Base-by-base conservation (phyloP, 2,329 filamentous ascomycete genomes). In the Penicillium sp. region DNA sequence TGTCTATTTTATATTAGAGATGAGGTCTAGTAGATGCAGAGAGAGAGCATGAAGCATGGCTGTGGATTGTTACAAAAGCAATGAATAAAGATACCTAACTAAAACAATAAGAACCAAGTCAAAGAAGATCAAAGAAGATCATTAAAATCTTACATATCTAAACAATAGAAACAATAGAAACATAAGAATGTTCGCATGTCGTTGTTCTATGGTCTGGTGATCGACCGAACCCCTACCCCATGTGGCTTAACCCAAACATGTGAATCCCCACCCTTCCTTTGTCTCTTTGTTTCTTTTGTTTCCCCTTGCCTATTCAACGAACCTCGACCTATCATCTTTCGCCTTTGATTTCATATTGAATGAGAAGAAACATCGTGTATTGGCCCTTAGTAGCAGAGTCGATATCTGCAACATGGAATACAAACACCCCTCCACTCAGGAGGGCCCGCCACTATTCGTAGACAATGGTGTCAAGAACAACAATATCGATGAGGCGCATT, bases 401-500 rank as follows among this genome's bases (percentile, higher is more conserved):
- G 52, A 57, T 54, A 55, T 57, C 50, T 36, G 17, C 65, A 68
- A 64, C 55, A 73, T 73, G 70, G 66, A 73, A 65, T 68, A 66
- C 61, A 69, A 66, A 45, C 53, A 55, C 58, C 47, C 47, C 53
- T 56, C 53, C 50, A 27, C 44, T 57, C 56, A 60, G 55, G 64
- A 66, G 64, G 67, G 65, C 59, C 63, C 65, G 45, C 63, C 56
- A 35, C 33, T 35, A 35, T 42, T 65, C 61, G 61, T 62, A 55
- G 52, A 61, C 63, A 59, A 55, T 60, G 57, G 54, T 41, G 59
- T 55, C 52, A 55, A 53, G 48, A 42, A 56, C 27, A 29, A 61
- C 52, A 61, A 59, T 33, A 65, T 60, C 36, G 58, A 64, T 58
- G 53, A 58, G 44, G 52, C 65, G 21, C 53, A 60, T 45, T 53